phyloP scores from a whole-genome alignment of 345 rosid species.

The Brassica nigra region DNA sequence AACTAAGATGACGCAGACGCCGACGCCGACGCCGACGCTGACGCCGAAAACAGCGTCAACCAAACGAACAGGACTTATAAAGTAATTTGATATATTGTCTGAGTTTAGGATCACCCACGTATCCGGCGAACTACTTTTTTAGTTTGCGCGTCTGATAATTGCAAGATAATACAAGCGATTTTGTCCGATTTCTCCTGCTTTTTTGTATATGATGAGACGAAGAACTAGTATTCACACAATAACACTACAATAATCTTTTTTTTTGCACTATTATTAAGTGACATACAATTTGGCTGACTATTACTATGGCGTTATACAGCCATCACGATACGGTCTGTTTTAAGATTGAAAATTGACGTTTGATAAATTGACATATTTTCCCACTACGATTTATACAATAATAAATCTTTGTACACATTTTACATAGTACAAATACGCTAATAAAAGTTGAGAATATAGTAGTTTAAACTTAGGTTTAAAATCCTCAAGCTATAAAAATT shows the following conservation, averaged over 20 bases:
- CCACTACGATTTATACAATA: not conserved
- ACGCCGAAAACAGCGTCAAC: too few species aligned
- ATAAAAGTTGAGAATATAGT: not conserved
- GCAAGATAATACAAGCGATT: conserved; percentile 19
- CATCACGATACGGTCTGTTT: not conserved
- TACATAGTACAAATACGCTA: too few species aligned
- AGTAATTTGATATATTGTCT: conserved; percentile 5
- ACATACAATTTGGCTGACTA: not conserved
- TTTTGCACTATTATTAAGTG: not conserved
- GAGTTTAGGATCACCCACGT: conserved; percentile 21
- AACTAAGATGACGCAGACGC: too few species aligned
- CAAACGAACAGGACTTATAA: too few species aligned
- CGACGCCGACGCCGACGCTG: too few species aligned
- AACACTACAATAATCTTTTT: not conserved
- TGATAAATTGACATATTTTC: not conserved
- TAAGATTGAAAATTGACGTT: not conserved
- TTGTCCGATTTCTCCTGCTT: conserved; percentile 16
- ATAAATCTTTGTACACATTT: not conserved
- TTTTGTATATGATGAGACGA: conserved; percentile 14
- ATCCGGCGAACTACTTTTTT: not conserved
- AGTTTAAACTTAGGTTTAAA: not conserved
- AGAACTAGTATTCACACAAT: conserved; percentile 1
- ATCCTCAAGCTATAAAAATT: not conserved
- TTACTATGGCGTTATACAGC: not conserved
- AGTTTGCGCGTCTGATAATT: conserved; percentile 30